Conservation (phyloP, 2,329 filamentous ascomycete species). For the Chrysoporthe puriensis region DNA sequence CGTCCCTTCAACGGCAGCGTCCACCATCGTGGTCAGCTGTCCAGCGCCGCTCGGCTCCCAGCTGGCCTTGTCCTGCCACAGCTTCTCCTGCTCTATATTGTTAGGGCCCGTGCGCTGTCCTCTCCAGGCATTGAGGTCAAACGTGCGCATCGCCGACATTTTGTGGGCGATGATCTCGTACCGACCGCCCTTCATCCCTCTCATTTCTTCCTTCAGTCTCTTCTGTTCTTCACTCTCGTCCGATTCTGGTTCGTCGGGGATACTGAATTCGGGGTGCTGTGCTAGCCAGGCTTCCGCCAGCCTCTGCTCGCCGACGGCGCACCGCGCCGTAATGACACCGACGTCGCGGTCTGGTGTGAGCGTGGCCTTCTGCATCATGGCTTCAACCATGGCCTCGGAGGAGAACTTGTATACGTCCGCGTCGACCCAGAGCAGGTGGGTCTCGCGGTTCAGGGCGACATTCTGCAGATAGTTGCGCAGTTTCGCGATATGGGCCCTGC, state of each 20-base stretch:
- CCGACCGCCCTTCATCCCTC: not conserved
- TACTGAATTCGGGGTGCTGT: not conserved
- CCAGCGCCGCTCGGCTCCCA: constrained; percentile 1
- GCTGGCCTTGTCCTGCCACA: constrained; percentile 8
- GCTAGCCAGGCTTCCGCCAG: not conserved
- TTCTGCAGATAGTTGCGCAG: constrained; percentile 11
- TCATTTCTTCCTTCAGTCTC: constrained; percentile 1
- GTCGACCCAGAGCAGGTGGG: constrained; percentile 9
- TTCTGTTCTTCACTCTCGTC: not conserved
- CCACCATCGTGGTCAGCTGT: not conserved
- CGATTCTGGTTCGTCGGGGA: not conserved
- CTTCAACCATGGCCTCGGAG: not conserved
- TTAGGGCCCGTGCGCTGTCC: not conserved
- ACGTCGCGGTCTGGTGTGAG: not conserved
- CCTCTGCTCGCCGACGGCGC: constrained; percentile 2
- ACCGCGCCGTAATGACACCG: constrained; percentile 7
- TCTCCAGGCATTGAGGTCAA: constrained; percentile 7
- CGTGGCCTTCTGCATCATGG: constrained; percentile 8
- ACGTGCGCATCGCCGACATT: not conserved
- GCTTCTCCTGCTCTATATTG: constrained; percentile 1
- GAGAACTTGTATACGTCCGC: constrained; percentile 13
- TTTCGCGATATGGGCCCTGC: constrained; percentile 3
- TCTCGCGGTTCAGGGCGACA: not conserved
- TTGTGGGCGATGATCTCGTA: constrained; percentile 13
- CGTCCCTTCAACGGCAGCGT: not conserved